Base-by-base conservation (phyloP, 2,329 filamentous ascomycete genomes). In the Diaporthe aspalathi region DNA sequence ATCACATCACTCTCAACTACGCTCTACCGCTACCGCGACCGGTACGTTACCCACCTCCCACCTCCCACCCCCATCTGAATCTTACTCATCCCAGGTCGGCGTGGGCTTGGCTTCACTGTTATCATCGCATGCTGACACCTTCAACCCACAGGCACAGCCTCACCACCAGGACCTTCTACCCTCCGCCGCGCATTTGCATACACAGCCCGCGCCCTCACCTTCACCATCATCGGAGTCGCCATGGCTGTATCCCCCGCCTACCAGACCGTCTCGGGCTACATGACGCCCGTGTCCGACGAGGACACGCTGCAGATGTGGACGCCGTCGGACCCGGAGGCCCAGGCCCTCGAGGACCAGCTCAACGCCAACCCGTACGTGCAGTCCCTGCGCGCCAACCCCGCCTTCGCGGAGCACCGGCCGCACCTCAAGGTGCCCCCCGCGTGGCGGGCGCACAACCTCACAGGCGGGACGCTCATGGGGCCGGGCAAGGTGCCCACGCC, bases 361-460 rank as follows among this genome's bases (percentile, higher is more conserved):
- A 88, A 91, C 77, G 88, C 85, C 56, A 94, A 96, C 83, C 92
- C 94, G 1, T 80, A 97, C n/a, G 87, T 92, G 5, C 80, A 85
- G n/a, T 84, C 88, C 52, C 85, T 98, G 63, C 91, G 95, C 57
- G 81, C 82, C 22, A 87, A 93, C 76, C 84, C 90, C 0, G 88
- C 88, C 32, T 92, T 92, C 80, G 87, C 84, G 43, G 94, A 97
- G 80, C 92, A 92, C 43, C 89, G 96, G 50, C 95, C 95, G 14
- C 94, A 97, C 79, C 84, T 98, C 79, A 96, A 95, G 82, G 92
- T 98, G 78, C 94, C 95, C 0, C 84, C 86, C 32, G 81, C 86
- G 3, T 87, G 94, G 80, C 90, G 93, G 49, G 82, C 83, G 3
- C 91, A 94, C 79, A 97, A 92, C 81, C 86, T 99, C 67, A 98